Evolutionary conservation across 78 protist species (phyloP), one percentile per base, ranked within the genome.

Genomic region (Dictyostelium purpureum): DNA sequence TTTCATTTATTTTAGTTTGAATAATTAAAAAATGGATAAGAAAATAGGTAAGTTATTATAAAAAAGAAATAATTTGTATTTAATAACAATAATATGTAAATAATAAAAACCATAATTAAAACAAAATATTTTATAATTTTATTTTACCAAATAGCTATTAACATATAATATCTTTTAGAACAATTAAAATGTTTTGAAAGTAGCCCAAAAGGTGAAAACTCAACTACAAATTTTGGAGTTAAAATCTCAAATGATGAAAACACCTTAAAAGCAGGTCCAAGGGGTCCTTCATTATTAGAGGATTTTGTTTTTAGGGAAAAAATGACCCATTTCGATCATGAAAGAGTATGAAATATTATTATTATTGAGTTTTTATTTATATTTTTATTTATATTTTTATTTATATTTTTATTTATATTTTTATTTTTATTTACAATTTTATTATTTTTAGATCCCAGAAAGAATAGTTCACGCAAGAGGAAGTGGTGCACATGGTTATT

Each of bases 391-490:
- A n/a, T n/a, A n/a, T n/a, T n/a, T n/a, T n/a, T n/a, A n/a, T n/a
- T n/a, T n/a, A n/a, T n/a, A n/a, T n/a, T n/a, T n/a, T n/a, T n/a
- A n/a, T n/a, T n/a, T n/a, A n/a, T n/a, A n/a, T n/a, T n/a, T n/a
- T n/a, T n/a, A n/a, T n/a, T n/a, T n/a, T n/a, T n/a, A n/a, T n/a
- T n/a, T n/a, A n/a, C n/a, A n/a, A n/a, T n/a, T n/a, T n/a, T n/a
- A n/a, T n/a, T n/a, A n/a, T n/a, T n/a, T n/a, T n/a, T n/a, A n/a
- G n/a, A 85, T 85, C 10, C 91, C 91, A 52, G 91, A 85, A 49
- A 14, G 91, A 28, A 61, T 66, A 10, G 91, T 85, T 2, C 91
- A 85, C 61, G 91, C 91, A 19, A 85, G 82, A 85, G 91, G 77
- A 18, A 4, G 85, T 0, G 91, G 83, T 9, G 91, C 91, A 1